A percentile compares a stretch with the other conserved stretches of the same genome.
phyloP scores from a whole-genome alignment of 306 rosid species.

The Clitoria ternatea region DNA sequence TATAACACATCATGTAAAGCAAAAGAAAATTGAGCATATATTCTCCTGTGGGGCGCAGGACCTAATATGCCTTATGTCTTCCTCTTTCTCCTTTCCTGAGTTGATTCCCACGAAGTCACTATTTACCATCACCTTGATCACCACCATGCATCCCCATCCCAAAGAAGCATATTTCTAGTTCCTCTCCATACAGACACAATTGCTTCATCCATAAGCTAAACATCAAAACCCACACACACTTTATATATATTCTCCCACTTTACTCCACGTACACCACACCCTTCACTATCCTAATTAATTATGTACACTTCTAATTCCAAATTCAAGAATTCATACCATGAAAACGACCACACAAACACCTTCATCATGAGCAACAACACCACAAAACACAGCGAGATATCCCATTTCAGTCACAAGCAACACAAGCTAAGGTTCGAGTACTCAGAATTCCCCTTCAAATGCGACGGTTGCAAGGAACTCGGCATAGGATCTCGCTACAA shows the following conservation, averaged over 20 bases:
- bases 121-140: conserved; percentile 11
- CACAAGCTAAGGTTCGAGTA: conserved; percentile 80
- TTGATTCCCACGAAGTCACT: conserved; percentile 36
- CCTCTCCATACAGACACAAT: conserved; percentile 17
- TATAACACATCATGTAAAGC: conserved; percentile 23
- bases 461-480: conserved; percentile 91
- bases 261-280: not conserved
- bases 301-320: not conserved
- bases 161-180: conserved; percentile 28
- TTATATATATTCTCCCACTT: not conserved
- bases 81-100: conserved; percentile 20
- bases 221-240: not conserved
- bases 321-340: not conserved
- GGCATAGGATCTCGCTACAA: conserved; percentile 87
- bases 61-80: conserved; percentile 42
- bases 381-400: conserved; percentile 62
- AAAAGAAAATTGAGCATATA: conserved; percentile 36
- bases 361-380: not conserved
- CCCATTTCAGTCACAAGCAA: conserved; percentile 76
- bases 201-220: conserved; percentile 55
- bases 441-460: conserved; percentile 76
- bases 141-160: conserved; percentile 28
- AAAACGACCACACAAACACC: not conserved
- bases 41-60: conserved; percentile 41
- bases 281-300: not conserved